Conservation (phyloP, 1,284 basidiomycete species). For the Rugosomyces carneus region DNA sequence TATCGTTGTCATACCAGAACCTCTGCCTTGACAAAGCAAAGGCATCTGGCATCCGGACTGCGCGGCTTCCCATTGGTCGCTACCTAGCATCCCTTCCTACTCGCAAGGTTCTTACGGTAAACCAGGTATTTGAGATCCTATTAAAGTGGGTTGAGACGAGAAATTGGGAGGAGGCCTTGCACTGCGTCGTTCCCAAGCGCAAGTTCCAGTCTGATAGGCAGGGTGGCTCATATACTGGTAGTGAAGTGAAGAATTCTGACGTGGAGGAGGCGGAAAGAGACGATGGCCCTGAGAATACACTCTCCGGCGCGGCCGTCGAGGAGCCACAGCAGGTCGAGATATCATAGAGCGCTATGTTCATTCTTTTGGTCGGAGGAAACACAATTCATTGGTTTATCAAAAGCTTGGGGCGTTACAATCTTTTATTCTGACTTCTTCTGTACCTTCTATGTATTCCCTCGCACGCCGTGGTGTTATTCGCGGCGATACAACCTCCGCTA, state of each 20-base stretch:
- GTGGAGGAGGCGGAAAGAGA: slow-evolving; percentile 1
- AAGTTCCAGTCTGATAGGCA: slow-evolving; percentile 61
- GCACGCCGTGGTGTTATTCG: neutral
- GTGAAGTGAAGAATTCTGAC: slow-evolving; percentile 5
- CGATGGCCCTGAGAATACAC: neutral
- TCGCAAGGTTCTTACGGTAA: slow-evolving; percentile 95
- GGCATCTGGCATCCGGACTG: slow-evolving; percentile 70
- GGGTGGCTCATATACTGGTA: slow-evolving; percentile 11
- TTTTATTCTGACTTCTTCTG: slow-evolving; percentile 2
- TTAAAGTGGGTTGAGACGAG: slow-evolving; percentile 81
- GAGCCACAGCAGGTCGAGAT: slow-evolving; percentile 4
- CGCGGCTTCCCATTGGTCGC: slow-evolving; percentile 88
- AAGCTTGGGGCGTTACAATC: slow-evolving; percentile 5
- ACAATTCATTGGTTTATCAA: slow-evolving; percentile 1
- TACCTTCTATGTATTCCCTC: neutral
- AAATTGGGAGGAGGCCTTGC: slow-evolving; percentile 81
- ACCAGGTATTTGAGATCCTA: slow-evolving; percentile 94
- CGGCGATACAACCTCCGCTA: slow-evolving; percentile 3
- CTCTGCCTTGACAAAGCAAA: slow-evolving; percentile 88
- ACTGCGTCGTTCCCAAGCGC: slow-evolving; percentile 82
- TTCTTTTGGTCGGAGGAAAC: neutral
- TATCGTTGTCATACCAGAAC: slow-evolving; percentile 43
- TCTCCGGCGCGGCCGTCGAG: neutral
- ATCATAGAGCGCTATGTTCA: neutral
- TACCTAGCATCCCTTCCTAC: slow-evolving; percentile 81